Evolutionary conservation across 371 early-diverging fungal species (phyloP).

Genomic region (Umbelopsis sp.): DNA sequence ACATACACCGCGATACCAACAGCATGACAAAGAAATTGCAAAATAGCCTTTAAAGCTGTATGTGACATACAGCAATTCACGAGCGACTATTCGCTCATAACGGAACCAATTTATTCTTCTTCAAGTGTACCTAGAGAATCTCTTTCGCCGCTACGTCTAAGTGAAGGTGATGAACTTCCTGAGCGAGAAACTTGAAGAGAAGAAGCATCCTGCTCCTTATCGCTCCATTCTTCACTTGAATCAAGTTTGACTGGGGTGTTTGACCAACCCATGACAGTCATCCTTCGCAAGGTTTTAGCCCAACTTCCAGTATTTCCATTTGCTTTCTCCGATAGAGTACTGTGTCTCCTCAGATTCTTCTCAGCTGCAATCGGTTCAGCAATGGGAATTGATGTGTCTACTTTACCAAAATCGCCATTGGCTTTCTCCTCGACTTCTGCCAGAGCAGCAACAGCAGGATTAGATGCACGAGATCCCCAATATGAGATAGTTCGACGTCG

Average conservation of each 20-base stretch:
- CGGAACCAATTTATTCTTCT: background rate
- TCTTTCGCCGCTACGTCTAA: slow-evolving; percentile 15
- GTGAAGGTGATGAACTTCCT: slow-evolving; percentile 2
- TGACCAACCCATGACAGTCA: slow-evolving; percentile 53
- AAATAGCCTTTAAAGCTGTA: too few relatives aligned
- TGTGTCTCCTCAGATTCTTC: slow-evolving; percentile 23
- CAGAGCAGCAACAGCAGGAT: slow-evolving; percentile 12
- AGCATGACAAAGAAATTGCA: too few relatives aligned
- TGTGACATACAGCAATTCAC: too few relatives aligned
- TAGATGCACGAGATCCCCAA: slow-evolving; percentile 39
- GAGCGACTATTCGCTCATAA: background rate
- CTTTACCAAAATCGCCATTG: background rate
- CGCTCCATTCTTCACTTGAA: slow-evolving; percentile 12
- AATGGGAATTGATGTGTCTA: background rate
- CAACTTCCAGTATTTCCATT: slow-evolving; percentile 36
- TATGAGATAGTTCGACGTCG: slow-evolving; percentile 55
- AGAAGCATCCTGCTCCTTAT: background rate
- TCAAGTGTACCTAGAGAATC: slow-evolving; percentile 14
- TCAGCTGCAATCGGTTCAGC: background rate
- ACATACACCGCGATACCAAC: too few relatives aligned
- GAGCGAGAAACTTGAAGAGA: slow-evolving; percentile 2
- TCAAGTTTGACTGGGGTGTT: slow-evolving; percentile 20
- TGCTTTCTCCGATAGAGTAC: slow-evolving; percentile 25
- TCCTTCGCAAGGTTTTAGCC: slow-evolving; percentile 51
- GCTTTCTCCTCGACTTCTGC: background rate